phyloP scores from a whole-genome alignment of 257 asterid species.

The Solanum sparsipilum region DNA sequence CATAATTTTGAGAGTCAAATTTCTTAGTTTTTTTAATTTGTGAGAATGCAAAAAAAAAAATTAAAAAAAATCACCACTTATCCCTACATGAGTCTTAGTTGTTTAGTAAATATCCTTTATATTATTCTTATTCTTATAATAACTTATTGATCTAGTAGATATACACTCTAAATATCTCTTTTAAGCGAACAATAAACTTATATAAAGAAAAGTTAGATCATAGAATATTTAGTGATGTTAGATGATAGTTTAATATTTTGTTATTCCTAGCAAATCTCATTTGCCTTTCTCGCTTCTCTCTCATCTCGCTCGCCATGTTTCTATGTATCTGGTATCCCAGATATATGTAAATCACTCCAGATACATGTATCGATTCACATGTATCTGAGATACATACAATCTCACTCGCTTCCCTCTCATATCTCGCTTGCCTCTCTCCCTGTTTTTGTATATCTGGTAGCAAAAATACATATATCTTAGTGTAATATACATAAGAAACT shows the following conservation, averaged over 20 bases:
- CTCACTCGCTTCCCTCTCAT: background rate
- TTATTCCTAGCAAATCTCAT: background rate
- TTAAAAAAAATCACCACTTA: background rate
- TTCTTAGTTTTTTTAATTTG: background rate
- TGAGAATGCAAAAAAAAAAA: background rate
- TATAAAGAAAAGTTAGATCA: background rate
- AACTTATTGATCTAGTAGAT: too few species aligned
- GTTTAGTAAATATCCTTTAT: background rate
- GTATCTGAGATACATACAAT: background rate
- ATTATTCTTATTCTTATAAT: too few species aligned
- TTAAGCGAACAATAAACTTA: too few species aligned
- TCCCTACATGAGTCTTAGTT: background rate
- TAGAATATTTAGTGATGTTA: too few species aligned
- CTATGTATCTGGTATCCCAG: rapidly evolving
- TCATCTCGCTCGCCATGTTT: background rate
- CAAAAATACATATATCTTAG: too few species aligned
- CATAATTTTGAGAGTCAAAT: background rate
- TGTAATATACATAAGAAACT: background rate
- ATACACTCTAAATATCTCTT: background rate
- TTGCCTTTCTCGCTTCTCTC: too few species aligned
- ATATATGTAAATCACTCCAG: background rate
- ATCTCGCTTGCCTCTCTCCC: too few species aligned
- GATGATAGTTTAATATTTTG: too few species aligned
- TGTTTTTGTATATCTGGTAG: too few species aligned
- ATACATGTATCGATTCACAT: background rate